These are phyloP conservation scores for Eucalyptus marginata DNA, from an alignment of 345 rosid genomes.

Conservation along the genomic window DNA sequence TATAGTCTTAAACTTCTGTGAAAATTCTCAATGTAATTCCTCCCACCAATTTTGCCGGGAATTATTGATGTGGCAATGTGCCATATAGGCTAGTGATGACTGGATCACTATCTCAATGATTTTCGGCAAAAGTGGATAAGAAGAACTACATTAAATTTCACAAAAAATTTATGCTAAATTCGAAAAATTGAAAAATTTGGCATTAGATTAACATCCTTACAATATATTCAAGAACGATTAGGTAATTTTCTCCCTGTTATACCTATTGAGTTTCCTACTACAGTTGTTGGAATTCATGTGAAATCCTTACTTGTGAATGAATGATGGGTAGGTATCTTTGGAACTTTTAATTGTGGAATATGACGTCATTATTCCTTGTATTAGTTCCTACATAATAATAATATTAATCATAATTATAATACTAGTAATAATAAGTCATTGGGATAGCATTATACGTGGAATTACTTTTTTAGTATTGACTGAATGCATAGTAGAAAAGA, in stretches of 20 bases:
- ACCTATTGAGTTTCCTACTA: neutral
- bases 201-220: neutral
- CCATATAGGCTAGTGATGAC: neutral
- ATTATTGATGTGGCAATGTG: neutral
- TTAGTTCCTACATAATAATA: neutral
- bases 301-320: neutral
- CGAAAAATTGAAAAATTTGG: too few relatives aligned
- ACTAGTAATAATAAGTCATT: neutral
- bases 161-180: neutral
- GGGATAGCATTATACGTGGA: neutral
- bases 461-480: neutral
- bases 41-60: neutral
- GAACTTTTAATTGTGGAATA: neutral
- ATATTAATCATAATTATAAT: neutral
- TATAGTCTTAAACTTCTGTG: neutral
- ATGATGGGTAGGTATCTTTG: neutral
- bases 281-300: neutral
- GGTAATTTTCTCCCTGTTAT: neutral
- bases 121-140: accelerated
- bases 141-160: neutral
- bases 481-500: neutral
- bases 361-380: neutral
- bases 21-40: neutral
- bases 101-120: accelerated
- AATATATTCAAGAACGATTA: neutral